Evolutionary conservation across 2,329 filamentous ascomycete genomes (phyloP).

Genomic region (Diplodia mutila): DNA sequence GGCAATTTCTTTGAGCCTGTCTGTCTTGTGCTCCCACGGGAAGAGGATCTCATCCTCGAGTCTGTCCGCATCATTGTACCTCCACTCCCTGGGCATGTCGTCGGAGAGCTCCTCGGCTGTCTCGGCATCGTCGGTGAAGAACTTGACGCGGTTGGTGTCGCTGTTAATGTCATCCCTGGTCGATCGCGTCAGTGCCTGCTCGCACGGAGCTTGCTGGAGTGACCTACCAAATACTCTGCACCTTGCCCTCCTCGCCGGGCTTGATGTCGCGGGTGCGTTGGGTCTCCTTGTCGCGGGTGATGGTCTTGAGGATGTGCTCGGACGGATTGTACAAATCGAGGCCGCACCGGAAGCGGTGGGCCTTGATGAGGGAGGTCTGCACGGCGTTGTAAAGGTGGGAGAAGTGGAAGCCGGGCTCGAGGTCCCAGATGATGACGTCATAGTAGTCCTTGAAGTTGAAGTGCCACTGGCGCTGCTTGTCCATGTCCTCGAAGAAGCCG

Average conservation of each 20-base stretch:
- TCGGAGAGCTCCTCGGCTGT: conserved; percentile 28
- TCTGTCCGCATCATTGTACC: conserved; percentile 47
- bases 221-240: conserved; percentile 37
- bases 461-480: conserved; percentile 41
- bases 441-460: conserved; percentile 51
- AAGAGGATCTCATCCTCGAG: conserved; percentile 49
- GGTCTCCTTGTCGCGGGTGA: conserved; percentile 42
- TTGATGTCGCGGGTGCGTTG: conserved; percentile 43
- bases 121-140: conserved; percentile 1
- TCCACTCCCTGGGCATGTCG: conserved; percentile 33
- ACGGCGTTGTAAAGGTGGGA: conserved; percentile 37
- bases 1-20: not conserved
- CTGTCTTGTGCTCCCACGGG: conserved; percentile 38
- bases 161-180: conserved; percentile 35
- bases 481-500: conserved; percentile 48
- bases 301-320: conserved; percentile 42
- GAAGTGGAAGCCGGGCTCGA: conserved; percentile 39
- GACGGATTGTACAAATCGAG: conserved; percentile 41
- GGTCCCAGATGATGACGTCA: conserved; percentile 50
- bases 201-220: conserved; percentile 27
- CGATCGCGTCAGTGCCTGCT: not conserved
- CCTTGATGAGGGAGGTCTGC: conserved; percentile 43
- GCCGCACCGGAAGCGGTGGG: conserved; percentile 37
- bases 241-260: conserved; percentile 37
- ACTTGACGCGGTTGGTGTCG: conserved; percentile 29